Percentiles rank a stretch among this genome's conserved stretches.
These are phyloP conservation scores for Hanseniaspora nectarophila DNA, from an alignment of 805 yeast species.

Conservation along the genomic window DNA sequence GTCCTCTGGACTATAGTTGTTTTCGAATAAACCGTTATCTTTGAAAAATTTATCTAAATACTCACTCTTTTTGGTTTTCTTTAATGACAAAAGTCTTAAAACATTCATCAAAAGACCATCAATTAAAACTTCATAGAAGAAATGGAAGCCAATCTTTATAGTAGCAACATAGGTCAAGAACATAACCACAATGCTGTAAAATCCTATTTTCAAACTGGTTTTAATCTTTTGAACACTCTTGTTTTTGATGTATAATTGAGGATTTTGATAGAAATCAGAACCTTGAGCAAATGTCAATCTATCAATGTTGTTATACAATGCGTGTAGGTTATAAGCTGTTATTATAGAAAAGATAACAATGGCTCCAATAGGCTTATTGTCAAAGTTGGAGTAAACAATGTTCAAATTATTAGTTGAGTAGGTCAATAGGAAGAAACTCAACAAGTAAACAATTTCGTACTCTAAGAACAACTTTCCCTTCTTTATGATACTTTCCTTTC, in stretches of 20 bases:
- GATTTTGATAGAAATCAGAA: slow-evolving; percentile 28
- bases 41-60: slow-evolving; percentile 2
- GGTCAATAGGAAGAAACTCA: slow-evolving; percentile 6
- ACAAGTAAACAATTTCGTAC: background rate
- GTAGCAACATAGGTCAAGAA: slow-evolving; percentile 24
- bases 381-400: background rate
- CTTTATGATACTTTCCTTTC: background rate
- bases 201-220: slow-evolving; percentile 23
- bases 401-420: background rate
- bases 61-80: background rate
- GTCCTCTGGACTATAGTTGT: slow-evolving; percentile 24
- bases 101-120: background rate
- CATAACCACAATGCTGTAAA: slow-evolving; percentile 32
- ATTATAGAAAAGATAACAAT: slow-evolving; percentile 28
- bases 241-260: slow-evolving; percentile 26
- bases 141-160: slow-evolving; percentile 27
- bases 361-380: background rate
- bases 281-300: slow-evolving; percentile 37
- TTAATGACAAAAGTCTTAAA: background rate
- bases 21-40: slow-evolving; percentile 5
- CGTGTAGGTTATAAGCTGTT: slow-evolving; percentile 39
- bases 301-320: slow-evolving; percentile 43
- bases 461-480: background rate
- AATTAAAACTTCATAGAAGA: slow-evolving; percentile 5
- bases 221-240: slow-evolving; percentile 8